phyloP scores from a whole-genome alignment of 345 rosid species.

The Acer negundo region DNA sequence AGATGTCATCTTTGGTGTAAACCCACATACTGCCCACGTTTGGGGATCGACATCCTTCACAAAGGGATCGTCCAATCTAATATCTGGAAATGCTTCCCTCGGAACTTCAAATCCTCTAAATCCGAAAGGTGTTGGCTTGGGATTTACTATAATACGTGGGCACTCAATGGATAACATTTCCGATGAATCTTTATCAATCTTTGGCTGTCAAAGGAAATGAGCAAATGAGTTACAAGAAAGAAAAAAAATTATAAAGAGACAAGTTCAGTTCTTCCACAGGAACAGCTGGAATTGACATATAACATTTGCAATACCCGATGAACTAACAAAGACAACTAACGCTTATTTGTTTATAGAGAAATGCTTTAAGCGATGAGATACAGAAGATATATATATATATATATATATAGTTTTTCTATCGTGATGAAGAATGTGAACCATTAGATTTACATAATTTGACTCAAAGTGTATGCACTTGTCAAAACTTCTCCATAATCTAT shows the following conservation, averaged over 20 bases:
- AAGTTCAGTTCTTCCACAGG: background rate
- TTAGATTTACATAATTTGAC: too few relatives aligned
- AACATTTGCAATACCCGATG: too few relatives aligned
- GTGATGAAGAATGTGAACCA: too few relatives aligned
- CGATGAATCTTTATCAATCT: conserved; percentile 59
- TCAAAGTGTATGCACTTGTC: too few relatives aligned
- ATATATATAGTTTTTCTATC: too few relatives aligned
- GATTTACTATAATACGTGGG: conserved; percentile 78
- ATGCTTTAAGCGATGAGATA: too few relatives aligned
- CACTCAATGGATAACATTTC: conserved; percentile 63
- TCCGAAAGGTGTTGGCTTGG: conserved; percentile 65
- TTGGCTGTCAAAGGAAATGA: conserved; percentile 51
- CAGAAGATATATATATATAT: too few relatives aligned
- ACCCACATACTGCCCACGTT: conserved; percentile 52
- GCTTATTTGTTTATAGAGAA: too few relatives aligned
- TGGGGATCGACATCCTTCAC: conserved; percentile 63
- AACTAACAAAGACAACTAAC: too few relatives aligned
- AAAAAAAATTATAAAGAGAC: background rate
- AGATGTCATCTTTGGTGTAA: conserved; percentile 33
- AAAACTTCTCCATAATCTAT: too few relatives aligned
- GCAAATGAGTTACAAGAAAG: background rate
- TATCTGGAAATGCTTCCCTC: conserved; percentile 55
- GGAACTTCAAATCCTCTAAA: conserved; percentile 59
- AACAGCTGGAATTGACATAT: too few relatives aligned
- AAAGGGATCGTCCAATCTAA: conserved; percentile 55